Evolutionary conservation across 495 filamentous ascomycete species (phyloP), one percentile per base, ranked within the genome.

Genomic region (Monascus purpureus): DNA sequence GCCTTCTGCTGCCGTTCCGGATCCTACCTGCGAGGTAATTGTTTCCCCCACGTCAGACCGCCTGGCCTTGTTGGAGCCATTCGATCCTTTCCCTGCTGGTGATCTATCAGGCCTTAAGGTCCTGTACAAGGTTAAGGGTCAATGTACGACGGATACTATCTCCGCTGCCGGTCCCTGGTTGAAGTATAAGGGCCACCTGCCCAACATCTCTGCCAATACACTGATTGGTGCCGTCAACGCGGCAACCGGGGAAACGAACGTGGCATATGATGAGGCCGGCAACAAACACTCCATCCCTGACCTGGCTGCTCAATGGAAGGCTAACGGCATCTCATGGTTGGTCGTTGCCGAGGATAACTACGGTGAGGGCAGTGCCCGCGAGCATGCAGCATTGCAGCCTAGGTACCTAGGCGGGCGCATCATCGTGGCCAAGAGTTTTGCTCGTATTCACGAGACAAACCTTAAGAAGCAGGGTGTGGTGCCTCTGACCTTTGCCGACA

Each of bases 401-500:
- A 66, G 90, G 1, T 96, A 90, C 55, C 74, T 97, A 0, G 90
- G 90, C 31, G 84, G 83, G 20, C 67, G 88, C 11, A 57, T 94
- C 43, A 83, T 97, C 28, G 72, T 96, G 15, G 67, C 78, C 34
- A 96, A 96, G 68, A 76, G 68, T 50, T 96, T 97, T 52, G 90
- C 90, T 2, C 70, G 90, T 26, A 97, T 97, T 55, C 90, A 97
- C 61, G 92, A 97, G 68, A 94, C 90, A 12, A 97, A 97, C 59
- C 62, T 97, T 18, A 97, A 97, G 76, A 96, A 97, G 67, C 90
- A 97, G 64, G 90, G 90, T 37, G 80, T 97, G 11, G 85, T 95
- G 13, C 90, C 90, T 0, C 59, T 97, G 38, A 92, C 82, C 0
- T 93, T 97, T 46, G 82, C 60, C 2, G 67, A 90, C 47, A 80